Percentiles rank a stretch among this genome's conserved stretches.
Conservation (phyloP, 1,284 basidiomycete genomes). For the Coniferiporia weirii region DNA sequence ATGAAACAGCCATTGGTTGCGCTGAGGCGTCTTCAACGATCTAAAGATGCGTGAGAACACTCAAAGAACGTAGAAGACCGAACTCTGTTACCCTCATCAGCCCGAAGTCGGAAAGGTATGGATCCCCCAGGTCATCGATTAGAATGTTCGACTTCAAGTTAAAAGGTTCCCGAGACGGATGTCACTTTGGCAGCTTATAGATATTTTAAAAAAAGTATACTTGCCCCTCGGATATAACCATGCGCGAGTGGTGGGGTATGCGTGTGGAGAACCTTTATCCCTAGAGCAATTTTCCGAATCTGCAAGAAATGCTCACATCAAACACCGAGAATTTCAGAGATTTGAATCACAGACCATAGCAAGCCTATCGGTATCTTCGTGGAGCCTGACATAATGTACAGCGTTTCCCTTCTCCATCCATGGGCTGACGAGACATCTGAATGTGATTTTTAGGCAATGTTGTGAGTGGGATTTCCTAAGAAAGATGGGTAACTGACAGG, state of each 20-base stretch:
- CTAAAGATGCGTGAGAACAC: not conserved
- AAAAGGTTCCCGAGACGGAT: not conserved
- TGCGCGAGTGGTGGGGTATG: conserved; percentile 46
- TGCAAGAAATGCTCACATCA: conserved; percentile 13
- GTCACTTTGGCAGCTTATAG: not conserved
- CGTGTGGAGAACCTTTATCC: not conserved
- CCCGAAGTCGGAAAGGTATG: conserved; percentile 55
- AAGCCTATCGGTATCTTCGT: conserved; percentile 14
- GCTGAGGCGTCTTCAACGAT: conserved; percentile 38
- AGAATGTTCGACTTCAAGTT: conserved; percentile 46
- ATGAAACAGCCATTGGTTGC: conserved; percentile 43
- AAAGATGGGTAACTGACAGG: not conserved
- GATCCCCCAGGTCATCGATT: conserved; percentile 39
- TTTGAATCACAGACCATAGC: not conserved
- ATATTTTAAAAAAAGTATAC: not conserved
- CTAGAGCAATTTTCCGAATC: not conserved
- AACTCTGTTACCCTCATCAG: conserved; percentile 25
- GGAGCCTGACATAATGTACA: conserved; percentile 38
- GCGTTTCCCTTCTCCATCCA: conserved; percentile 49
- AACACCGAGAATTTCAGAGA: not conserved
- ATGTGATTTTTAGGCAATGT: not conserved
- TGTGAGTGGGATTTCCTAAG: not conserved
- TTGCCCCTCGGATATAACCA: conserved; percentile 32
- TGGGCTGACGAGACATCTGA: conserved; percentile 44
- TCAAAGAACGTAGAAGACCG: not conserved